Percentiles rank a stretch among this genome's conserved stretches.
These are phyloP conservation scores for Comarum palustre DNA, from an alignment of 306 rosid species.

Conservation along the genomic window DNA sequence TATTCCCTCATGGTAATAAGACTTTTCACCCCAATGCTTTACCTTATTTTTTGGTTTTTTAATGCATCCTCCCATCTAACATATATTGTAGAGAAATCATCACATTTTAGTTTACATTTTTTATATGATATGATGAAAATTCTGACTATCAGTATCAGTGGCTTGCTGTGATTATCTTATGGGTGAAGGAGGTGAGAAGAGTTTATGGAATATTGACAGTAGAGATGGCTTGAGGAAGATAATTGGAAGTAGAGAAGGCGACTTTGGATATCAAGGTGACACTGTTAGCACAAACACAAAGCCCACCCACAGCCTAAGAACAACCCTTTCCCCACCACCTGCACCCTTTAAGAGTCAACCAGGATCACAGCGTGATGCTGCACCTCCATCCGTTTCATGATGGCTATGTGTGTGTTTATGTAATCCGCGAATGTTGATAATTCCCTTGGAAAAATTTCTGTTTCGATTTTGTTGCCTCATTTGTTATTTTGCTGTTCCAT, in stretches of 20 bases:
- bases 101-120: neutral
- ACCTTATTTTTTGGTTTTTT: neutral
- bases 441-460: neutral
- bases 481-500: neutral
- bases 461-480: neutral
- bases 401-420: neutral
- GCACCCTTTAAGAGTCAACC: constrained; percentile 15
- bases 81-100: neutral
- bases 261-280: constrained; percentile 4
- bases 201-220: neutral
- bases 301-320: constrained; percentile 13
- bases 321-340: constrained; percentile 29
- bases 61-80: neutral
- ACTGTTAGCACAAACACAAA: neutral
- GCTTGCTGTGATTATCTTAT: neutral
- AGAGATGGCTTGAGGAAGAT: constrained; percentile 13
- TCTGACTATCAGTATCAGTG: neutral
- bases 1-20: constrained; percentile 17
- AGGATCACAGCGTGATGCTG: neutral
- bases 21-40: neutral
- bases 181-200: constrained; percentile 22
- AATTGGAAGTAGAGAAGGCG: constrained; percentile 2
- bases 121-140: neutral
- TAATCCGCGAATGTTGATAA: neutral
- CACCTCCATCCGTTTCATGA: constrained; percentile 3